These are phyloP conservation scores for Hanseniaspora hatyaiensis DNA, from an alignment of 805 yeast species.

Conservation along the genomic window DNA sequence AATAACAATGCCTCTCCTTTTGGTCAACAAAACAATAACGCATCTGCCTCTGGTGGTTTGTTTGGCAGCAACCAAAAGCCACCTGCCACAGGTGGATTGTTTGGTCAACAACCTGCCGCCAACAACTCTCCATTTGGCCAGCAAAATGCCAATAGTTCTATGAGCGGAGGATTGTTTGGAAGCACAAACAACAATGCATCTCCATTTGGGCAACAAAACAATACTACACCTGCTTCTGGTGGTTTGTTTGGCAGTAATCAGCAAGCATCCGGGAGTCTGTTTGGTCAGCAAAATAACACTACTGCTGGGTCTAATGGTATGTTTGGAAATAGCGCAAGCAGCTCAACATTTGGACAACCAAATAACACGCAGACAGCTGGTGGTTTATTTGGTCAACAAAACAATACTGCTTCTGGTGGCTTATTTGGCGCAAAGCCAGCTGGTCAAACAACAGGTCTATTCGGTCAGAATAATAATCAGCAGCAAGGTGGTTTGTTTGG, in stretches of 20 bases:
- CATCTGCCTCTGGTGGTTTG: slow-evolving; percentile 22
- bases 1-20: slow-evolving; percentile 23
- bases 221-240: slow-evolving; percentile 21
- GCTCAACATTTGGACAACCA: slow-evolving; percentile 27
- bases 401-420: slow-evolving; percentile 18
- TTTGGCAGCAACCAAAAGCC: slow-evolving; percentile 26
- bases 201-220: slow-evolving; percentile 26
- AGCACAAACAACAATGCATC: slow-evolving; percentile 23
- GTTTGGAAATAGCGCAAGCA: slow-evolving; percentile 29
- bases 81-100: slow-evolving; percentile 32
- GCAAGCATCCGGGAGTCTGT: slow-evolving; percentile 30
- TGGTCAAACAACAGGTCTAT: slow-evolving; percentile 26
- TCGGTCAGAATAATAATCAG: slow-evolving; percentile 31
- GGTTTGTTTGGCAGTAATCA: slow-evolving; percentile 27
- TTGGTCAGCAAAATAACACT: slow-evolving; percentile 30
- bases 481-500: slow-evolving; percentile 34
- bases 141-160: too few relatives aligned
- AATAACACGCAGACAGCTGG: too few relatives aligned
- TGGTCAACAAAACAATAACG: slow-evolving; percentile 25
- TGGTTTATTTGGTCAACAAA: slow-evolving; percentile 27
- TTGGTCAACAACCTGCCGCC: slow-evolving; percentile 32
- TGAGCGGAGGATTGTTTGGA: slow-evolving; percentile 33
- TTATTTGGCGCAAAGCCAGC: slow-evolving; percentile 2
- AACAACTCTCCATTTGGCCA: too few relatives aligned
- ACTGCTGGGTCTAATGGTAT: slow-evolving; percentile 28